A percentile compares a stretch with the other conserved stretches of the same genome.
Evolutionary conservation across 2,329 filamentous ascomycete genomes (phyloP).

Genomic region (Teratosphaeria destructans): DNA sequence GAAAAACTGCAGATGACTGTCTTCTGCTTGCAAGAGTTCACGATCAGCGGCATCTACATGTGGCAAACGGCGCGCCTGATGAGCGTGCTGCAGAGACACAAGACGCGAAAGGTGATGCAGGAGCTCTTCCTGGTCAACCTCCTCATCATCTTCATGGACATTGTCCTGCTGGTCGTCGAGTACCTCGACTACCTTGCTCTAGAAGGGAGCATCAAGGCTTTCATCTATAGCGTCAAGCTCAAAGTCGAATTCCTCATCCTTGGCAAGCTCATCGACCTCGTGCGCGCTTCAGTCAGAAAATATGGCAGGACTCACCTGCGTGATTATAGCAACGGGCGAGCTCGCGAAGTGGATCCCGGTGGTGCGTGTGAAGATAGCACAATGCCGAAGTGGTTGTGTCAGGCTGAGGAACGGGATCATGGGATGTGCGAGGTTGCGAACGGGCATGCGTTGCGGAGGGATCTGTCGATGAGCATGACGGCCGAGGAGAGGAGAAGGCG

Average conservation of each 20-base stretch:
- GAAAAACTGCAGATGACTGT: neutral
- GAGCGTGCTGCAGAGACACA: neutral
- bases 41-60: neutral
- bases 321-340: neutral
- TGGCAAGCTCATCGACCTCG: conserved; percentile 8
- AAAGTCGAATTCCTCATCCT: conserved; percentile 15
- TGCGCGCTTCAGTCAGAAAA: neutral
- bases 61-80: neutral
- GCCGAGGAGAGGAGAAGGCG: neutral
- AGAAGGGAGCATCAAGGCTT: conserved; percentile 26
- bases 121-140: conserved; percentile 26
- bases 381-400: neutral
- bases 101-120: conserved; percentile 9
- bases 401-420: neutral
- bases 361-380: neutral
- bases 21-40: neutral
- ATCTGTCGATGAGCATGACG: neutral
- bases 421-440: neutral
- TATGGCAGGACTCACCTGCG: neutral
- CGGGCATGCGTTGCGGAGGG: neutral
- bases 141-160: conserved; percentile 26
- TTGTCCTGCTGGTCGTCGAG: conserved; percentile 22
- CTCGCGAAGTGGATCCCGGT: neutral
- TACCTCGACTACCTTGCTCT: conserved; percentile 18
- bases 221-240: conserved; percentile 17